A percentile compares a stretch with the other conserved stretches of the same genome.
phyloP scores from a whole-genome alignment of 495 filamentous ascomycete genomes.

The Penicillium ucsense region DNA sequence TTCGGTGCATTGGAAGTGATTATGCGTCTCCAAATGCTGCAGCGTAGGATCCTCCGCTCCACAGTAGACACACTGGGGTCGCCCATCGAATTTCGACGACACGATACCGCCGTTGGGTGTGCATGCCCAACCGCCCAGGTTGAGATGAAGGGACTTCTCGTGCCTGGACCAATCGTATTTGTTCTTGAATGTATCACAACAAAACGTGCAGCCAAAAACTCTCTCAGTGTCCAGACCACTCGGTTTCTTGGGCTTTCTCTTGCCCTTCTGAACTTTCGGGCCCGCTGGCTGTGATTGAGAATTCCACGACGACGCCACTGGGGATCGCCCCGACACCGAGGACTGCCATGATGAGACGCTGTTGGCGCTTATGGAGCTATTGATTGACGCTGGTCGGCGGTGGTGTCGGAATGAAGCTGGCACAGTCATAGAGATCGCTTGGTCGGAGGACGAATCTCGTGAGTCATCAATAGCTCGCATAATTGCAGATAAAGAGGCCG shows the following conservation, averaged over 20 bases:
- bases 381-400: constrained; percentile 49
- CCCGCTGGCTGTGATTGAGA: not conserved
- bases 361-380: constrained; percentile 25
- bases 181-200: constrained; percentile 65
- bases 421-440: constrained; percentile 1
- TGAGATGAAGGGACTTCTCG: constrained; percentile 72
- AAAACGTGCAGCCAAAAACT: constrained; percentile 56
- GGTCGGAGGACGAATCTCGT: constrained; percentile 3
- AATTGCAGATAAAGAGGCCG: constrained; percentile 62
- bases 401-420: constrained; percentile 42
- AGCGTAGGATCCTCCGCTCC: constrained; percentile 6
- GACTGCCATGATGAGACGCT: constrained; percentile 14
- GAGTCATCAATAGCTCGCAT: constrained; percentile 50
- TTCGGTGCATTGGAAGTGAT: constrained; percentile 49
- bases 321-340: constrained; percentile 3
- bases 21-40: constrained; percentile 30
- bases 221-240: constrained; percentile 16
- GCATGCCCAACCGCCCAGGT: constrained; percentile 67
- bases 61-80: constrained; percentile 19
- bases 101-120: constrained; percentile 43
- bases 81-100: constrained; percentile 42
- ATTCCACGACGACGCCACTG: constrained; percentile 24
- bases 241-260: constrained; percentile 44
- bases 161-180: constrained; percentile 79
- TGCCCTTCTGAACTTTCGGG: not conserved